These are phyloP conservation scores for Scheffersomyces titani DNA, from an alignment of 1,139 yeast genomes.

Conservation along the genomic window DNA sequence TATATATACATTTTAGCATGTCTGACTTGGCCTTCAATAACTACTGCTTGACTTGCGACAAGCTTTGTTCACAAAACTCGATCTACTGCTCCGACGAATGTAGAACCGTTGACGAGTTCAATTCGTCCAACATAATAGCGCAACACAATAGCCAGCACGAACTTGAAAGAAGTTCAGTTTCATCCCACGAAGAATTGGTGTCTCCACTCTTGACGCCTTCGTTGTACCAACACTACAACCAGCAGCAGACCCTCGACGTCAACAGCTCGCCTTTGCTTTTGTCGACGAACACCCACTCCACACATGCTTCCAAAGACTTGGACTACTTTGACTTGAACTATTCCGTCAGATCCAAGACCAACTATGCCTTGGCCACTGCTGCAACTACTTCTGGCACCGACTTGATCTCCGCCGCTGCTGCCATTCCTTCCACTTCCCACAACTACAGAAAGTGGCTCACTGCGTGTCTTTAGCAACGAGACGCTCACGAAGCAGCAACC, in stretches of 20 bases:
- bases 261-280: conserved; percentile 22
- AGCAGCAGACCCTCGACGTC: conserved; percentile 12
- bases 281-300: conserved; percentile 9
- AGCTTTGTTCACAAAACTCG: conserved; percentile 51
- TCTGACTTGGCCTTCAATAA: conserved; percentile 59
- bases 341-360: conserved; percentile 24
- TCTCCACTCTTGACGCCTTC: conserved; percentile 42
- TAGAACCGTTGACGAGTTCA: conserved; percentile 44
- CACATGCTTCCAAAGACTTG: conserved; percentile 17
- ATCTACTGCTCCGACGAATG: conserved; percentile 67
- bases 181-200: conserved; percentile 47
- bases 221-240: conserved; percentile 26
- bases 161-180: conserved; percentile 31
- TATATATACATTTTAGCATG: conserved; percentile 14
- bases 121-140: conserved; percentile 8
- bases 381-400: conserved; percentile 7
- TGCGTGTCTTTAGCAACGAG: conserved; percentile 24
- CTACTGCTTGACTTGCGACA: conserved; percentile 67
- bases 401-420: conserved; percentile 10
- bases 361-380: conserved; percentile 14
- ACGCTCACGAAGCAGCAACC: neutral
- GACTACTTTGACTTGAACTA: conserved; percentile 39
- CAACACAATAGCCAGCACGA: conserved; percentile 1
- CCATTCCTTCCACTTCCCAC: conserved; percentile 36
- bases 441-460: conserved; percentile 49